Conservation (phyloP, 2,329 filamentous ascomycete genomes). For the Fusarium euwallaceae region DNA sequence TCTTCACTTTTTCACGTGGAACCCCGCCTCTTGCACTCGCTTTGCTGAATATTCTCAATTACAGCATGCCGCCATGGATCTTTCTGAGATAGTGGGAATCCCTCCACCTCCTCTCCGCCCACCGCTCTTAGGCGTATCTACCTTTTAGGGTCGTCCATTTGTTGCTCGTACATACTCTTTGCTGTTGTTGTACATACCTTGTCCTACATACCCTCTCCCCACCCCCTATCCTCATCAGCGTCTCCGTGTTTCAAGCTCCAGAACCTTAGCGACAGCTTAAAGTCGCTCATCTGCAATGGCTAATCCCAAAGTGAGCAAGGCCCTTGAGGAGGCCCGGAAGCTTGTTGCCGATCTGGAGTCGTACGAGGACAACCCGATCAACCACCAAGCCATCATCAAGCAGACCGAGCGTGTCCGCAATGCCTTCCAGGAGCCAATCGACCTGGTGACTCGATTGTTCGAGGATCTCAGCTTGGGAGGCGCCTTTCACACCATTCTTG, state of each 20-base stretch:
- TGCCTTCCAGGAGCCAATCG: constrained; percentile 46
- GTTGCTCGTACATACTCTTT: not conserved
- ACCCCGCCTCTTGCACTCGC: constrained; percentile 23
- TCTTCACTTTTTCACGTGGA: not conserved
- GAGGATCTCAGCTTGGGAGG: constrained; percentile 42
- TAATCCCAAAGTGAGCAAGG: constrained; percentile 43
- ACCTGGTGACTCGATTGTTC: constrained; percentile 43
- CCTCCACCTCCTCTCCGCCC: not conserved
- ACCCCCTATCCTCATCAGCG: not conserved
- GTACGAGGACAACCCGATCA: constrained; percentile 42
- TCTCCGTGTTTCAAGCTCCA: not conserved
- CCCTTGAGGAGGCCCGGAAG: constrained; percentile 45
- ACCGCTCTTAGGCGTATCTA: not conserved
- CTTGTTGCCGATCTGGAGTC: constrained; percentile 45
- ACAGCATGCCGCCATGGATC: not conserved
- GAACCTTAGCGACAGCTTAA: not conserved
- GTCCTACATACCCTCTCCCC: not conserved
- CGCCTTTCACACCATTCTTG: constrained; percentile 46
- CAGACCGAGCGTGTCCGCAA: constrained; percentile 43
- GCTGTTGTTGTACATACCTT: not conserved
- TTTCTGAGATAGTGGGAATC: not conserved
- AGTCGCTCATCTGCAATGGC: constrained; percentile 21
- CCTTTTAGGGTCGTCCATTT: not conserved
- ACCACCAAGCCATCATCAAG: constrained; percentile 40
- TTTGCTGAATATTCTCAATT: constrained; percentile 22